Conservation (phyloP, 2,329 filamentous ascomycete species). For the Neopestalotiopsis sp. region DNA sequence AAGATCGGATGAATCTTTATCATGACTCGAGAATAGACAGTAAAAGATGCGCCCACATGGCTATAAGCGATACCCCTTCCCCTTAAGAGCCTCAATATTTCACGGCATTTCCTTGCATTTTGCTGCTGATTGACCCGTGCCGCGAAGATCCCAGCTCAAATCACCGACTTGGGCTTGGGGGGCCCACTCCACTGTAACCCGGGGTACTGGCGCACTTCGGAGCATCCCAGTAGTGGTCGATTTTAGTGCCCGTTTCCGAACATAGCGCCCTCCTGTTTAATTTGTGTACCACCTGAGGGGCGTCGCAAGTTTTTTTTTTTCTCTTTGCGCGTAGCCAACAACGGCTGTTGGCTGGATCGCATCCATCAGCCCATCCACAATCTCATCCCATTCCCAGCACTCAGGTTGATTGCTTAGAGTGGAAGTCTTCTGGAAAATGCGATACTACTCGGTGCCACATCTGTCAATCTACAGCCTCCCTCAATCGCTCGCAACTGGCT, state of each 20-base stretch:
- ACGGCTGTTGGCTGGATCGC: background rate
- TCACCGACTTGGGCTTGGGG: background rate
- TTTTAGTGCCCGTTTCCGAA: background rate
- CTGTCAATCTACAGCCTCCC: background rate
- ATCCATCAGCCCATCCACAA: background rate
- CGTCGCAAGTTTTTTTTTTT: background rate
- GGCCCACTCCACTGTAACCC: background rate
- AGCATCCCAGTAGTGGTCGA: background rate
- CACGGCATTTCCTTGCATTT: background rate
- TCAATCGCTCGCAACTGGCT: background rate
- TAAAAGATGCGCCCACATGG: background rate
- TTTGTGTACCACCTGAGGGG: constrained; percentile 1
- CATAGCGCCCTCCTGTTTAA: background rate
- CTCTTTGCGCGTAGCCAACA: background rate
- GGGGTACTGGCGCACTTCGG: background rate
- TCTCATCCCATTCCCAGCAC: background rate
- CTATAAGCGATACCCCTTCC: background rate
- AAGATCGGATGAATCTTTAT: background rate
- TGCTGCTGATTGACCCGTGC: background rate
- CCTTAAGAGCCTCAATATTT: background rate
- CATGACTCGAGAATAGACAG: background rate
- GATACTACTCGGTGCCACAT: background rate
- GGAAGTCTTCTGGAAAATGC: background rate
- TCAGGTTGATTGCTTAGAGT: background rate
- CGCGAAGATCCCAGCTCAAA: background rate